phyloP scores from a whole-genome alignment of 2,329 filamentous ascomycete species.

The Exutisphaerella laricina region DNA sequence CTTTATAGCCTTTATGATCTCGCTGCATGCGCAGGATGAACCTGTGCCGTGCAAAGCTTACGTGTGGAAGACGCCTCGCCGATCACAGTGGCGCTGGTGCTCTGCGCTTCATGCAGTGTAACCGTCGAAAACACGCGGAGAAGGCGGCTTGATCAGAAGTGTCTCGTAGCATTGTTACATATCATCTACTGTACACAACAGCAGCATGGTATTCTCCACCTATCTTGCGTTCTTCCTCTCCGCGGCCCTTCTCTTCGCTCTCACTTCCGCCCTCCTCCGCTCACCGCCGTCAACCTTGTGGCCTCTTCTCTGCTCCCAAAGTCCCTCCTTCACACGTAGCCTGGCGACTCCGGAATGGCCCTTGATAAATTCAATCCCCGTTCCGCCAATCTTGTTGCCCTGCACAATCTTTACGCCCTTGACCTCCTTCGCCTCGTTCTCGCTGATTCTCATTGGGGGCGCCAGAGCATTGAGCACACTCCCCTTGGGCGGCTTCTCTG shows the following conservation, averaged over 20 bases:
- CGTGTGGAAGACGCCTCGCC: no score
- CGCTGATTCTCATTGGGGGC: constrained; percentile 15
- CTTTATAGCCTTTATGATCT: no score
- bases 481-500: constrained; percentile 4
- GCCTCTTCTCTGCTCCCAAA: constrained; percentile 86
- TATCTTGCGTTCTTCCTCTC: constrained; percentile 58
- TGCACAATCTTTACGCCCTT: constrained; percentile 63
- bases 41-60: no score
- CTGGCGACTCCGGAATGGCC: constrained; percentile 56
- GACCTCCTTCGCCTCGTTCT: constrained; percentile 48
- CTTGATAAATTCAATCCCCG: constrained; percentile 65
- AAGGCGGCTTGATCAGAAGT: no score
- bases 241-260: constrained; percentile 75
- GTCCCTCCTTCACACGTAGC: constrained; percentile 70
- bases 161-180: no score
- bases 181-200: no score
- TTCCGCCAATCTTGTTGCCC: constrained; percentile 66
- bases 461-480: constrained; percentile 7
- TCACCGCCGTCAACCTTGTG: constrained; percentile 96
- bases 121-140: no score
- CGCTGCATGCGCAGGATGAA: no score
- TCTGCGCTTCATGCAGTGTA: no score
- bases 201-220: not conserved
- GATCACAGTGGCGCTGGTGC: no score
- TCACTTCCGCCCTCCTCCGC: constrained; percentile 75